Evolutionary conservation across 441 rosid genomes (phyloP), one percentile per base, ranked within the genome.

Genomic region (Melastoma candidum): DNA sequence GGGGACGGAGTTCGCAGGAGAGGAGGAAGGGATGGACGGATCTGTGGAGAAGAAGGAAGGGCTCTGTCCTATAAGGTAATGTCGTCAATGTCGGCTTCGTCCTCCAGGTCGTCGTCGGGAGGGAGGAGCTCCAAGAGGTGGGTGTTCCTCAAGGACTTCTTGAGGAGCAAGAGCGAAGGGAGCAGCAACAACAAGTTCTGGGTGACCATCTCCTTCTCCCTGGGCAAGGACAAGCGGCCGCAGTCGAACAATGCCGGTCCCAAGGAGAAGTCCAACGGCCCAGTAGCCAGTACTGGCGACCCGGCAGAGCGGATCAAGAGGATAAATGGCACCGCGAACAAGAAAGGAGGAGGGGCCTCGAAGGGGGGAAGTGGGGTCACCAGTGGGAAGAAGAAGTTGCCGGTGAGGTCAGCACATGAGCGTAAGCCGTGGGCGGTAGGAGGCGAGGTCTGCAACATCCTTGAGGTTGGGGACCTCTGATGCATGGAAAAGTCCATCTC

Each of bases 161-260:
- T 92, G 29, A 65, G 97, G 51, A 92, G 98, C 79, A 88, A 92
- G 66, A 85, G 95, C 65, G 98, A 92, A 78, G 98, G 98, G 8
- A 79, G 95, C 26, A 84, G 81, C 50, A 84, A 75, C 51, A 86
- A 81, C 69, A 88, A 86, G 75, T 90, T 92, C 68, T 92, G 97
- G 97, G 76, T 82, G 13, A 79, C 77, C 46, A 83, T 86, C 36
- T 85, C 98, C 0, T 83, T 90, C 62, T 79, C 92, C 24, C 96
- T 89, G n/a, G 65, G 72, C 3, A 85, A 82, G 60, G 93, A 83
- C 13, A 79, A 79, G 73, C 80, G 78, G 46, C 43, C 43, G 8
- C 43, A 36, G 43, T 36, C 43, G 43, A 36, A 36, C 43, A 36
- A 36, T 36, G 43, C 43, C 9, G 43, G 63, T 67, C 47, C 48